A percentile compares a stretch with the other conserved stretches of the same genome.
Conservation (phyloP, 345 rosid genomes). For the Sisymbrium altissimum region DNA sequence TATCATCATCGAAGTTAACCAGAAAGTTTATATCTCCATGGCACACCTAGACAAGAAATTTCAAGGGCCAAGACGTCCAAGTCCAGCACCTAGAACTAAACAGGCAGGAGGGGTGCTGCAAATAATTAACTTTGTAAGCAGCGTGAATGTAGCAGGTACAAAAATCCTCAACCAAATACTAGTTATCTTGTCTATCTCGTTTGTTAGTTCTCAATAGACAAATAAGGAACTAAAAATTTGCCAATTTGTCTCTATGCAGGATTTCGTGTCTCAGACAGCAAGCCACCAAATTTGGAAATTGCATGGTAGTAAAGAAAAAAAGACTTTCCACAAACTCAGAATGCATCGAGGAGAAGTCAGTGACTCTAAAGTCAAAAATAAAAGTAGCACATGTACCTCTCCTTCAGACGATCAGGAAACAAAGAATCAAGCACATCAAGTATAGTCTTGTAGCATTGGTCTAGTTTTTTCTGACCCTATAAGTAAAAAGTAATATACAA, state of each 20-base stretch:
- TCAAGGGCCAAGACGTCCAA: slow-evolving; percentile 95
- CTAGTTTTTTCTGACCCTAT: slow-evolving; percentile 84
- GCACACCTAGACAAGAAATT: slow-evolving; percentile 84
- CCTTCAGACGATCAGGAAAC: slow-evolving; percentile 65
- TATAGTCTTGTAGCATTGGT: slow-evolving; percentile 90
- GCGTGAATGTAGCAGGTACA: background rate
- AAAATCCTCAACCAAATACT: slow-evolving; percentile 1
- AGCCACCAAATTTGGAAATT: background rate
- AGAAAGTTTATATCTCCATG: background rate
- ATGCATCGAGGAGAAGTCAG: slow-evolving; percentile 8
- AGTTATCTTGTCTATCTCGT: background rate
- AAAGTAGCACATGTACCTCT: slow-evolving; percentile 42
- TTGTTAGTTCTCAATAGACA: background rate
- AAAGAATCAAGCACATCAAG: slow-evolving; percentile 82
- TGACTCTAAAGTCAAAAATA: slow-evolving; percentile 7
- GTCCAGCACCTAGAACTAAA: slow-evolving; percentile 99
- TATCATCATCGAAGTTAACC: background rate
- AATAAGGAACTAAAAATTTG: background rate
- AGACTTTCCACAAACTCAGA: background rate
- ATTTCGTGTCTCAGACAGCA: no score
- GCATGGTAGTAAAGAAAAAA: background rate
- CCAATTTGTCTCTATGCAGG: background rate
- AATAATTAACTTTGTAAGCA: slow-evolving; percentile 18
- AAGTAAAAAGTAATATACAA: background rate
- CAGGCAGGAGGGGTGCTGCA: slow-evolving; percentile 77